Evolutionary conservation across 106 monocot species (phyloP).

Genomic region (Dioscorea alata): DNA sequence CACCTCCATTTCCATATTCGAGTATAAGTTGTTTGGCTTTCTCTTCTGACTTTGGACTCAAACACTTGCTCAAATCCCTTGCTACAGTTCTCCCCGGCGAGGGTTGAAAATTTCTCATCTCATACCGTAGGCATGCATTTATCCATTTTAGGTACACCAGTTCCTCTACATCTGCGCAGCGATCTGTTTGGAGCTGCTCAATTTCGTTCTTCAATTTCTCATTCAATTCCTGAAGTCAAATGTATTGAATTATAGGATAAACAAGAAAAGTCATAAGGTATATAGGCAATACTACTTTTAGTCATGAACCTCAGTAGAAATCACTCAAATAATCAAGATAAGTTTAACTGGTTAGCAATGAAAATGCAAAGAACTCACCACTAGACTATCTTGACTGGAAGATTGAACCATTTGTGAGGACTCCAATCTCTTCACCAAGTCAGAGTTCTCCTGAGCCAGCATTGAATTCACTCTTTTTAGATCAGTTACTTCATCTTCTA

Average conservation of each 20-base stretch:
- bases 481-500: constrained; percentile 38
- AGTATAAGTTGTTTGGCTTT: constrained; percentile 59
- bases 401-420: constrained; percentile 20
- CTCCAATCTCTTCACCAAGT: constrained; percentile 37
- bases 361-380: constrained; percentile 35
- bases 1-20: constrained; percentile 41
- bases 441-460: constrained; percentile 50
- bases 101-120: constrained; percentile 42
- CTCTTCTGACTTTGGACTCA: constrained; percentile 54
- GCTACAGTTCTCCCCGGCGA: constrained; percentile 33
- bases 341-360: neutral
- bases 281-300: neutral
- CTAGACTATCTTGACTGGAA: constrained; percentile 5
- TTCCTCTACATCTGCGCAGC: constrained; percentile 62
- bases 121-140: constrained; percentile 84
- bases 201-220: constrained; percentile 42
- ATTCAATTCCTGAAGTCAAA: constrained; percentile 40
- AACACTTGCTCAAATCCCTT: constrained; percentile 47
- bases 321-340: neutral
- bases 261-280: neutral
- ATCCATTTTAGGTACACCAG: constrained; percentile 83
- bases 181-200: constrained; percentile 50
- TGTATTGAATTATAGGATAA: neutral
- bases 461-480: constrained; percentile 38
- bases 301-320: neutral